These are phyloP conservation scores for Candida railenensis DNA, from an alignment of 805 yeast species.

Conservation along the genomic window DNA sequence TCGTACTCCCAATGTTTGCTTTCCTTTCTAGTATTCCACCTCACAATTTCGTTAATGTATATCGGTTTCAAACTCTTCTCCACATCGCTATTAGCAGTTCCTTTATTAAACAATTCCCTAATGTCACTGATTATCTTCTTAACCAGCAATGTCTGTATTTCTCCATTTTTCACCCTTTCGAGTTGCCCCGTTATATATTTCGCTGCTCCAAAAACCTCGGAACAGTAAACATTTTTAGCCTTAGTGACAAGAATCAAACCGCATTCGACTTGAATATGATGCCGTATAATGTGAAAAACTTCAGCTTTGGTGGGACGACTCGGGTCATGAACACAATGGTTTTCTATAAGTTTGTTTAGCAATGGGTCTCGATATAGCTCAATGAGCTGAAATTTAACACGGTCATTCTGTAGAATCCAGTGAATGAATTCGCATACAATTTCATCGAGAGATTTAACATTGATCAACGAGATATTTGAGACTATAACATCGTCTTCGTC, in stretches of 20 bases:
- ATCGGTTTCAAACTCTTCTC: background rate
- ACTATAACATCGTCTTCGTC: conserved; percentile 1
- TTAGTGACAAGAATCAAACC: conserved; percentile 24
- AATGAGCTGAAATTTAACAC: conserved; percentile 15
- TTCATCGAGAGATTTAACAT: background rate
- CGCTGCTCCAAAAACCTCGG: background rate
- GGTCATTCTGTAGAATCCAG: conserved; percentile 17
- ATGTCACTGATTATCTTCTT: too few relatives aligned
- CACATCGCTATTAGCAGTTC: background rate
- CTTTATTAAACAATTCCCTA: background rate
- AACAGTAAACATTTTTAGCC: conserved; percentile 18
- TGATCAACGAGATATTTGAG: background rate
- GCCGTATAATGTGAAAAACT: conserved; percentile 27
- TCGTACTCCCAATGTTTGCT: background rate
- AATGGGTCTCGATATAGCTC: conserved; percentile 18
- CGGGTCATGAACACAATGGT: conserved; percentile 5
- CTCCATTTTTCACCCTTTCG: conserved; percentile 5
- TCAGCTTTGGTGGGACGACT: conserved; percentile 8
- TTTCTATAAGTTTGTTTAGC: conserved; percentile 16
- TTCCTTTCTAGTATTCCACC: background rate
- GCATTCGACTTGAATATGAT: conserved; percentile 18
- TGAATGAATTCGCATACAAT: conserved; percentile 16
- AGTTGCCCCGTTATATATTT: conserved; percentile 8
- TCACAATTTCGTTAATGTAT: background rate
- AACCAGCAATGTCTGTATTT: background rate